Conservation (phyloP, 192 early-diverging fungal genomes). For the Backusella macrospora region DNA sequence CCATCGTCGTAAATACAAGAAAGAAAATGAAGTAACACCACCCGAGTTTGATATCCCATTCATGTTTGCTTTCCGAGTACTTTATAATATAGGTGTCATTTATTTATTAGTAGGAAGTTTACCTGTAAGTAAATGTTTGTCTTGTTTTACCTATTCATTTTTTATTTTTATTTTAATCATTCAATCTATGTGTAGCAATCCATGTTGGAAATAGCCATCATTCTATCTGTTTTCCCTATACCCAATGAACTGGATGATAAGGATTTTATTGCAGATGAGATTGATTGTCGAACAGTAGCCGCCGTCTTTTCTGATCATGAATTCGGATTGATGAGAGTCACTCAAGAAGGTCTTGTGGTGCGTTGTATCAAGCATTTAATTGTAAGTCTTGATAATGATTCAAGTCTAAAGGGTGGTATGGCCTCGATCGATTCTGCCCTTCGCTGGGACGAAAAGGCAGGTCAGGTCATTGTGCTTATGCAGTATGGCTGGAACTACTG, state of each 20-base stretch:
- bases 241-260: constrained; percentile 26
- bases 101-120: constrained; percentile 41
- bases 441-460: constrained; percentile 41
- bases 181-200: constrained; percentile 31
- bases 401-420: constrained; percentile 27
- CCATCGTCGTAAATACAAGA: constrained; percentile 27
- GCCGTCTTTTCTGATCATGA: constrained; percentile 32
- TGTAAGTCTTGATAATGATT: constrained; percentile 37
- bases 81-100: constrained; percentile 43
- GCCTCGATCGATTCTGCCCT: constrained; percentile 38
- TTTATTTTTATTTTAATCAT: neutral
- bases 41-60: constrained; percentile 37
- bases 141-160: too few species aligned
- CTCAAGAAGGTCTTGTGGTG: constrained; percentile 33
- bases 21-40: neutral
- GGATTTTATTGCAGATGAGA: constrained; percentile 36
- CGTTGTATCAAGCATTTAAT: constrained; percentile 43
- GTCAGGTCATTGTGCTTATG: constrained; percentile 38
- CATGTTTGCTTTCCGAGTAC: constrained; percentile 41
- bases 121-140: constrained; percentile 30
- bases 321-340: constrained; percentile 39
- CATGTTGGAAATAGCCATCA: constrained; percentile 39
- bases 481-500: constrained; percentile 44
- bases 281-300: constrained; percentile 31
- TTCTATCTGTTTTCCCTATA: constrained; percentile 39